Evolutionary conservation across 1,139 yeast species (phyloP).

Genomic region (Zygotorulaspora mrakii): DNA sequence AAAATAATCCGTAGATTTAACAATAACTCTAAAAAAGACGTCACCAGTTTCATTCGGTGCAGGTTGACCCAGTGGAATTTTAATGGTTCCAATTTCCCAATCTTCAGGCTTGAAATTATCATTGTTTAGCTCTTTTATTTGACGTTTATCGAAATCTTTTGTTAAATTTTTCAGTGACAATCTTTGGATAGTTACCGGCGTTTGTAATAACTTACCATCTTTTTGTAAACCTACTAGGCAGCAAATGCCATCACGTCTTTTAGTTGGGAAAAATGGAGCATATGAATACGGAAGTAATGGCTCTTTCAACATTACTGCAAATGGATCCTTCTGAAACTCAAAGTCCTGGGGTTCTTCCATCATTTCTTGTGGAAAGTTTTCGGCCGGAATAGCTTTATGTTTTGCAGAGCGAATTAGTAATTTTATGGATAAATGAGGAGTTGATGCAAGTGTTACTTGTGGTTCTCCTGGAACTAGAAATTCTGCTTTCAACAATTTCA

Average conservation of each 20-base stretch:
- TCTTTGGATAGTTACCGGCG: slow-evolving; percentile 52
- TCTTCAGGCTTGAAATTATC: slow-evolving; percentile 40
- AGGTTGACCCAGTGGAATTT: slow-evolving; percentile 65
- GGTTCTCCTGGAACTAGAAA: slow-evolving; percentile 89
- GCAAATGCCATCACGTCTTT: slow-evolving; percentile 57
- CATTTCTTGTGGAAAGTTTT: slow-evolving; percentile 40
- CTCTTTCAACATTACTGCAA: slow-evolving; percentile 57
- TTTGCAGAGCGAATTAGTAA: slow-evolving; percentile 69
- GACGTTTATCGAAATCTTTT: slow-evolving; percentile 32
- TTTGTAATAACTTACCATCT: slow-evolving; percentile 74
- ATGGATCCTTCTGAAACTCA: slow-evolving; percentile 70
- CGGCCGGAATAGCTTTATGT: slow-evolving; percentile 43
- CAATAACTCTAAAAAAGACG: slow-evolving; percentile 58
- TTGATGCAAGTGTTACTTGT: slow-evolving; percentile 66
- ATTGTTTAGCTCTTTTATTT: slow-evolving; percentile 27
- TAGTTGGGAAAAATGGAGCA: slow-evolving; percentile 72
- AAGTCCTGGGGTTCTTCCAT: slow-evolving; percentile 51
- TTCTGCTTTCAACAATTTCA: slow-evolving; percentile 66
- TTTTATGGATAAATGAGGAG: slow-evolving; percentile 70
- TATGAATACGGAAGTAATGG: slow-evolving; percentile 61
- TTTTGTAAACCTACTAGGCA: slow-evolving; percentile 66
- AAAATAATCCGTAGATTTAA: slow-evolving; percentile 65
- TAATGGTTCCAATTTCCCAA: slow-evolving; percentile 64
- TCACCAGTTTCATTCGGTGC: slow-evolving; percentile 66
- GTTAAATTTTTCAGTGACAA: slow-evolving; percentile 30